A percentile compares a stretch with the other conserved stretches of the same genome.
Conservation (phyloP, 257 asterid species). For the Ballota nigra region DNA sequence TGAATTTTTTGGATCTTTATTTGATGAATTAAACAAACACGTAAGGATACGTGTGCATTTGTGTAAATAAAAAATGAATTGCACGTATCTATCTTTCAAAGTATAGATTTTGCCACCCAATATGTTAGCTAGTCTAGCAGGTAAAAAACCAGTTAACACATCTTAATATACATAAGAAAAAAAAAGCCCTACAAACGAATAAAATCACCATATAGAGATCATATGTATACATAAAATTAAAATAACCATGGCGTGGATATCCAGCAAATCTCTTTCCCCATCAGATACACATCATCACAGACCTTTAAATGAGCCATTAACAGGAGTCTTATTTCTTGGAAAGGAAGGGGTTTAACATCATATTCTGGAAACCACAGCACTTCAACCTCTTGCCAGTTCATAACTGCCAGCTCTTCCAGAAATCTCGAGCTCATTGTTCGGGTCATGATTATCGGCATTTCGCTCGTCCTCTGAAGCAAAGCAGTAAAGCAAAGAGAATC, state of each 20-base stretch:
- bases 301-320: not conserved
- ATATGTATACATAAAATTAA: constrained; percentile 10
- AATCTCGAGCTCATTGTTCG: constrained; percentile 30
- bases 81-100: not conserved
- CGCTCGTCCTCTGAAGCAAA: constrained; percentile 48
- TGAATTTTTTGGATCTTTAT: too few relatives aligned
- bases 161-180: constrained; percentile 16
- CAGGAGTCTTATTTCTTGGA: not conserved
- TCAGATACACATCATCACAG: constrained; percentile 19
- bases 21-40: not conserved
- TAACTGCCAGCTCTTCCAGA: constrained; percentile 35
- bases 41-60: not conserved
- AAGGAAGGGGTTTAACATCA: constrained; percentile 20
- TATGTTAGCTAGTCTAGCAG: not conserved
- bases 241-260: not conserved
- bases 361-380: constrained; percentile 14
- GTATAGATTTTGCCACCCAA: not conserved
- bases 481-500: not conserved
- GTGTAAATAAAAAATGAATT: not conserved
- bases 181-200: not conserved
- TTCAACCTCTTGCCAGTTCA: constrained; percentile 35
- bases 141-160: not conserved
- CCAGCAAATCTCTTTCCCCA: constrained; percentile 13
- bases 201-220: not conserved
- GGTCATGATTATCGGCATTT: constrained; percentile 26